Base-by-base conservation (phyloP, 495 filamentous ascomycete genomes). In the Achaetomiella virescens region DNA sequence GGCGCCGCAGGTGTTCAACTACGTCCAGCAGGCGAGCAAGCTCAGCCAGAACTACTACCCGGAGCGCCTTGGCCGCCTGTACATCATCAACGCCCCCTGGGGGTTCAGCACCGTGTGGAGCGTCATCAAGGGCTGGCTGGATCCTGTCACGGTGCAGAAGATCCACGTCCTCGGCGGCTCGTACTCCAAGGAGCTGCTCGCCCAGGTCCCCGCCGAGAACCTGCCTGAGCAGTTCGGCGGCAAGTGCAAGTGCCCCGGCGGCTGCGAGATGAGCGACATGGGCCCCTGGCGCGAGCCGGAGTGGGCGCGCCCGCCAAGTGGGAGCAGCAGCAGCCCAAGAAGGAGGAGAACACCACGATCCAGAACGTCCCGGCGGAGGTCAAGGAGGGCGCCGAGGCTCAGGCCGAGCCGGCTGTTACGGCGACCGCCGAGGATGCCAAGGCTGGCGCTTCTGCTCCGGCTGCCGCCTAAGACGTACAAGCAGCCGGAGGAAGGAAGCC, bases 11-110 rank as follows among this genome's bases (percentile, higher is more conserved):
- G 91, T 97, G 21, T 82, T 88, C 70, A 66, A 78, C 57, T 84
- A 95, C 71, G 68, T 95, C 71, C 69, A 84, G 63, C 72, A 86
- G 62, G 76, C 84, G 59, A 79, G 85, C 41, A 74, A 74, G 57
- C 80, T 97, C 72, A 84, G 86, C 60, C 78, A 95, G 70, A 96
- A 96, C 81, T 96, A 98, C 84, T 98, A 98, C 77, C 93, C 93
- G 18, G 93, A 98, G 77, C 87, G 89, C 51, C 76, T 97, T 21
- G 80, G 80, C 56, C 87, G 87, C 65, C 76, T 97, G 57, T 97
- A 96, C 77, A 73, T 98, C 53, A 97, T 97, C 83, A 98, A 98
- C 76, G 89, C 92, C 17, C 92, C 91, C 29, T 96, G 91, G 90
- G 90, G 90, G 24, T 96, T 95, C 79, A 83, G 84, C 61, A 74